Percentiles rank a stretch among this genome's conserved stretches.
These are phyloP conservation scores for Manihot esculenta DNA, from an alignment of 441 rosid genomes.

Conservation along the genomic window DNA sequence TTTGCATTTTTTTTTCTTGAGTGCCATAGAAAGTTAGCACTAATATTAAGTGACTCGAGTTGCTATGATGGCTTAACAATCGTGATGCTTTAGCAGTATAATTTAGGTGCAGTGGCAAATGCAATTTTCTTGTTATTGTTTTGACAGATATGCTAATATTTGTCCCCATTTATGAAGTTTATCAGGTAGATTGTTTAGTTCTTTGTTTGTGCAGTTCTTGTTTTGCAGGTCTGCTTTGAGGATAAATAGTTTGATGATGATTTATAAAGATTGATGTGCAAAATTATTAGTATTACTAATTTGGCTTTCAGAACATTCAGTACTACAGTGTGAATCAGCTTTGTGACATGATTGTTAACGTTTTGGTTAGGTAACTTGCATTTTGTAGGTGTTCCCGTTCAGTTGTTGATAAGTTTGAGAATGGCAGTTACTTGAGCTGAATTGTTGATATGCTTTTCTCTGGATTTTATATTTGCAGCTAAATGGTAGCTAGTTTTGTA, in stretches of 20 bases:
- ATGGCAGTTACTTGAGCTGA: not conserved
- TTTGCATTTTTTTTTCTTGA: not conserved
- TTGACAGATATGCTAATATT: not conserved
- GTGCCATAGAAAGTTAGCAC: not conserved
- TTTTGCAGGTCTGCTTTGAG: not conserved
- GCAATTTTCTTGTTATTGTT: not conserved
- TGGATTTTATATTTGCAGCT: slow-evolving; percentile 3
- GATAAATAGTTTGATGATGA: not conserved
- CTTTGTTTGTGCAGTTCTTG: not conserved
- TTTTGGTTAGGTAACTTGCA: not conserved
- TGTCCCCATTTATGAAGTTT: not conserved
- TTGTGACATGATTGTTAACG: not conserved
- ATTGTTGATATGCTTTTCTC: not conserved
- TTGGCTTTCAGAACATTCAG: not conserved
- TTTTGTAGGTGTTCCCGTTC: not conserved
- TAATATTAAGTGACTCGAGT: not conserved
- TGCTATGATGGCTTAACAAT: not conserved
- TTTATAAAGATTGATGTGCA: not conserved
- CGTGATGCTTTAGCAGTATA: not conserved
- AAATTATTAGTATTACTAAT: not conserved
- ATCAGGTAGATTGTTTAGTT: not conserved
- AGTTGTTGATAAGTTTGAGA: not conserved
- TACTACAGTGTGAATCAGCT: too few species aligned
- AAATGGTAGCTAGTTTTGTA: not conserved
- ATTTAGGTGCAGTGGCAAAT: not conserved